These are phyloP conservation scores for Microbotryum violaceum DNA, from an alignment of 1,284 basidiomycete genomes.

Conservation along the genomic window DNA sequence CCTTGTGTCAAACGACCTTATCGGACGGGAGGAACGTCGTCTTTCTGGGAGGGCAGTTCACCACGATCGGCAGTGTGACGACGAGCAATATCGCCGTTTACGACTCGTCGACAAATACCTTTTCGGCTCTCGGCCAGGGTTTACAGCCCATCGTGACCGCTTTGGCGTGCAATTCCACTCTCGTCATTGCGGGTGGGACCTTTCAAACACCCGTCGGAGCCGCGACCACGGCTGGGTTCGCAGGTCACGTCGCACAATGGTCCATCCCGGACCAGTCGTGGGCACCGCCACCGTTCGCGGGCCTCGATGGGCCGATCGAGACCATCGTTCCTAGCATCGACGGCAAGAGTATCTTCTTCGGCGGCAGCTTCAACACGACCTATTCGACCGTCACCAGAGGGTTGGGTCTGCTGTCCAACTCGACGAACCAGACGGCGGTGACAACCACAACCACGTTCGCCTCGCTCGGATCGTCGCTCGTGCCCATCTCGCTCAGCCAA, in stretches of 20 bases:
- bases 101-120: constrained; percentile 56
- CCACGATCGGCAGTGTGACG: constrained; percentile 42
- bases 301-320: constrained; percentile 68
- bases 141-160: constrained; percentile 66
- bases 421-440: constrained; percentile 51
- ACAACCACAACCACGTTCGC: constrained; percentile 65
- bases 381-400: constrained; percentile 14
- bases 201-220: constrained; percentile 49
- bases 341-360: constrained; percentile 68
- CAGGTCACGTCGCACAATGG: constrained; percentile 70
- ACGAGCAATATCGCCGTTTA: constrained; percentile 67
- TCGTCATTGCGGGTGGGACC: constrained; percentile 76
- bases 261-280: constrained; percentile 58
- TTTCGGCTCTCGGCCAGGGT: constrained; percentile 65
- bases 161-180: constrained; percentile 69
- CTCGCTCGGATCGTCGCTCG: constrained; percentile 73
- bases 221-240: constrained; percentile 37
- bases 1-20: constrained; percentile 34
- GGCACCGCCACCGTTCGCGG: constrained; percentile 70
- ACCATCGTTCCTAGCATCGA: constrained; percentile 70
- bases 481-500: constrained; percentile 67
- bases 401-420: constrained; percentile 40
- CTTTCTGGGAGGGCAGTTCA: constrained; percentile 41
- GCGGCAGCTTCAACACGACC: constrained; percentile 61
- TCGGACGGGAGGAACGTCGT: constrained; percentile 23